Conservation (phyloP, 768 basidiomycete species). For the Naganishia friedmannii region DNA sequence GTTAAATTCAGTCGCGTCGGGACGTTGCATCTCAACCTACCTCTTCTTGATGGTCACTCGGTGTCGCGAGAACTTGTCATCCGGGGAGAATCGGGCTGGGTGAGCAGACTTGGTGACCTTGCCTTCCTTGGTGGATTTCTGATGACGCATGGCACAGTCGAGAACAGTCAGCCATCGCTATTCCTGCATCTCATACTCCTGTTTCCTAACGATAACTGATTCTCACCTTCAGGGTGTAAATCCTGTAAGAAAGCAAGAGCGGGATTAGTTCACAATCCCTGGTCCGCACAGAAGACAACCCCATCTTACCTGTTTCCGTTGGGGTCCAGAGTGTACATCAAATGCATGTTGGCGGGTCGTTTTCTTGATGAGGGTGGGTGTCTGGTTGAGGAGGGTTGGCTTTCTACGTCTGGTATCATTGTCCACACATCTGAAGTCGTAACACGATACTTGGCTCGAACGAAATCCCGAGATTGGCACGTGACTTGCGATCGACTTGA, state of each 20-base stretch:
- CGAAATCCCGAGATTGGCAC: slow-evolving; percentile 4
- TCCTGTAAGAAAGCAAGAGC: slow-evolving; percentile 53
- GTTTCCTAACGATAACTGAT: background rate
- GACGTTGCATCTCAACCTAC: slow-evolving; percentile 30
- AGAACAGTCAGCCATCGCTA: slow-evolving; percentile 14
- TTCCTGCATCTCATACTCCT: background rate
- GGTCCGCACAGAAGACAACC: background rate
- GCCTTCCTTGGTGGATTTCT: slow-evolving; percentile 82
- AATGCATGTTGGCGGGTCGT: slow-evolving; percentile 67
- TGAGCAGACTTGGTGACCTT: slow-evolving; percentile 92
- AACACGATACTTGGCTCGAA: slow-evolving; percentile 2
- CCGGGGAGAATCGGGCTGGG: slow-evolving; percentile 97
- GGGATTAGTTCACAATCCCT: background rate
- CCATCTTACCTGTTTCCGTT: slow-evolving; percentile 47
- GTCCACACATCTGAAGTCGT: background rate
- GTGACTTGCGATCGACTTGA: background rate
- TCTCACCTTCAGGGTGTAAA: slow-evolving; percentile 87
- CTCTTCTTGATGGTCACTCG: slow-evolving; percentile 96
- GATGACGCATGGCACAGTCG: slow-evolving; percentile 21
- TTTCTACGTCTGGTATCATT: background rate
- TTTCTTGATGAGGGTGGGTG: background rate
- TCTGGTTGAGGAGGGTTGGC: background rate
- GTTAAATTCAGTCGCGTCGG: background rate
- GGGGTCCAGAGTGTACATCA: slow-evolving; percentile 71
- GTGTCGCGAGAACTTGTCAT: slow-evolving; percentile 98